Percentiles rank a stretch among this genome's conserved stretches.
These are phyloP conservation scores for Solanum chmielewskii DNA, from an alignment of 257 asterid species.

Conservation along the genomic window DNA sequence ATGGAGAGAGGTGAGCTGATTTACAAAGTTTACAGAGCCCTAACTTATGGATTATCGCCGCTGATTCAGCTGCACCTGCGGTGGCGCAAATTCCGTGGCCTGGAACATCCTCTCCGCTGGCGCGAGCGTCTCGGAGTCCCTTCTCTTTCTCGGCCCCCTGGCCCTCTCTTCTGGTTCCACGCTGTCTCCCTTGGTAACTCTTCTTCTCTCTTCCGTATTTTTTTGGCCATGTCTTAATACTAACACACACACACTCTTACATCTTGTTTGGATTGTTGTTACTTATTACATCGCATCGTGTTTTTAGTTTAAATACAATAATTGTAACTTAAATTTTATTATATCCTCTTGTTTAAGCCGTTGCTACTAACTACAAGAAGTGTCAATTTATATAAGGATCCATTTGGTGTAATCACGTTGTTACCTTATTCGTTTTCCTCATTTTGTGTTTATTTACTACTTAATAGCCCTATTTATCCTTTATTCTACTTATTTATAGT, in stretches of 20 bases:
- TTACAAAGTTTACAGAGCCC: slow-evolving; percentile 54
- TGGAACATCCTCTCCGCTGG: slow-evolving; percentile 75
- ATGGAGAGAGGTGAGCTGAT: slow-evolving; percentile 31
- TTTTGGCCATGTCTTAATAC: not conserved
- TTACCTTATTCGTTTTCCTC: not conserved
- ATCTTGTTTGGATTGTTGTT: not conserved
- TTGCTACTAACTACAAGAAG: not conserved
- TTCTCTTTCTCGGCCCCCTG: slow-evolving; percentile 61
- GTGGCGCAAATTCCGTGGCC: slow-evolving; percentile 74
- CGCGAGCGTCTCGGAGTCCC: slow-evolving; percentile 77
- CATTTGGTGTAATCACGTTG: not conserved
- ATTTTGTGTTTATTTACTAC: too few relatives aligned
- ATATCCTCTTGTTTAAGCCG: not conserved
- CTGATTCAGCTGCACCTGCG: slow-evolving; percentile 54
- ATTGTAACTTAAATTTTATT: too few relatives aligned
- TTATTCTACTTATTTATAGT: too few relatives aligned
- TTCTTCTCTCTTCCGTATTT: not conserved
- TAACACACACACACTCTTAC: too few relatives aligned
- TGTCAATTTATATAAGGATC: not conserved
- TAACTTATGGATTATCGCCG: slow-evolving; percentile 70
- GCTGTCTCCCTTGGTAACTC: slow-evolving; percentile 72
- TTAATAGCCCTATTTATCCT: too few relatives aligned
- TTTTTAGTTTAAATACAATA: not conserved
- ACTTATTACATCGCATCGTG: too few relatives aligned
- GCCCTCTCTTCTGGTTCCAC: slow-evolving; percentile 80